Base-by-base conservation (phyloP, 495 filamentous ascomycete species). In the Lepraria neglecta region DNA sequence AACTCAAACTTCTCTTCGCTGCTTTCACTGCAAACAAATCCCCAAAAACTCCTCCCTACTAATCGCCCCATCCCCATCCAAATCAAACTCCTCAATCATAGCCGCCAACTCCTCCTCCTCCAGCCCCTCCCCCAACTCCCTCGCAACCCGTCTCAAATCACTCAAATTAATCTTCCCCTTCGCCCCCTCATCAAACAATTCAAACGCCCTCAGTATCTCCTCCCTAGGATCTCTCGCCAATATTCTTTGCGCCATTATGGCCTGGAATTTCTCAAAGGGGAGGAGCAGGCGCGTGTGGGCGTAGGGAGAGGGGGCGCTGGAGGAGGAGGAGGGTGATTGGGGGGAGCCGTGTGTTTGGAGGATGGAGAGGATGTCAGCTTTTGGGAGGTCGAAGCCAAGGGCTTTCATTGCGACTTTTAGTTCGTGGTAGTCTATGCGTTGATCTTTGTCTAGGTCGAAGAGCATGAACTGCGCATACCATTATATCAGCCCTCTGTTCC, bases 1-100 rank as follows among this genome's bases (percentile, higher is more conserved):
- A 30, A 24, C 24, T 24, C 24, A 24, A 24, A 24, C 24, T 14
- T 14, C 4, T 15, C 6, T 1, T 5, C 15, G 7, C 14, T 19
- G 3, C 31, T 21, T 0, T 75, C 66, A 80, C 68, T 80, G 79
- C 75, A 80, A 78, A 70, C 88, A 92, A 67, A 92, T 91, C 33
- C 79, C 79, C 61, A 96, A 80, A 79, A 97, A 97, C 73, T 94
- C 92, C 62, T 97, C 92, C 68, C 86, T 78, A 64, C 84, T 89
- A 60, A 97, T 94, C 65, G 85, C 90, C 6, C 90, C 90, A 66
- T 95, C 92, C 0, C 89, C 91, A 71, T 92, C 88, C 60, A 96
- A 76, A 78, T 98, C 94, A 80, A 98, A 98, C 77, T 98, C 94
- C 74, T 96, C 91, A 76, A 98, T 90, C 94, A 98, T 98, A 69